A percentile compares a stretch with the other conserved stretches of the same genome.
Evolutionary conservation across 768 basidiomycete species (phyloP).

Genomic region (Suillus discolor): DNA sequence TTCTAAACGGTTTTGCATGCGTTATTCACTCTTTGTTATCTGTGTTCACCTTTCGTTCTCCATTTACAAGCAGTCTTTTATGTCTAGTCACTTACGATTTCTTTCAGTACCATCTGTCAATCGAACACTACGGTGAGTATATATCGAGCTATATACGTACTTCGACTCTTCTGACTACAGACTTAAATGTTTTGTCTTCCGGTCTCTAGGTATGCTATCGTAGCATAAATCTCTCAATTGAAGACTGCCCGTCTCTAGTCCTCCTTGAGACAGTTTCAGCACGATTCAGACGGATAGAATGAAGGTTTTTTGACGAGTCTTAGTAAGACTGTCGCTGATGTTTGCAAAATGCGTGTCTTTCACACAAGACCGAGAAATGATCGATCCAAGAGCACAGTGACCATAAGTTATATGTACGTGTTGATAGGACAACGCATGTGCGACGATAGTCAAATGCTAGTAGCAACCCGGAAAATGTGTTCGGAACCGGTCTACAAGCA

Average conservation of each 20-base stretch:
- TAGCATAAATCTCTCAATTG: not conserved
- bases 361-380: no score
- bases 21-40: not conserved
- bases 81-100: not conserved
- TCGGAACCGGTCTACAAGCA: not conserved
- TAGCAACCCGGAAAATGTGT: no score
- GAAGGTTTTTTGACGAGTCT: not conserved
- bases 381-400: no score
- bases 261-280: not conserved
- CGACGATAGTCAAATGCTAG: no score
- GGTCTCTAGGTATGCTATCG: not conserved
- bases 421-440: no score
- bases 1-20: not conserved
- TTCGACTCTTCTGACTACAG: not conserved
- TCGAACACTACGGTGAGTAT: not conserved
- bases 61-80: not conserved
- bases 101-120: not conserved
- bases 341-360: not conserved
- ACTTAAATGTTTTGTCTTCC: not conserved
- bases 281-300: not conserved
- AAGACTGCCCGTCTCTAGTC: not conserved
- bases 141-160: not conserved
- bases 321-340: not conserved
- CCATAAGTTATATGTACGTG: no score
- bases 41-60: not conserved